These are phyloP conservation scores for Lenwebbia sp. DNA, from an alignment of 345 rosid species.

Conservation along the genomic window DNA sequence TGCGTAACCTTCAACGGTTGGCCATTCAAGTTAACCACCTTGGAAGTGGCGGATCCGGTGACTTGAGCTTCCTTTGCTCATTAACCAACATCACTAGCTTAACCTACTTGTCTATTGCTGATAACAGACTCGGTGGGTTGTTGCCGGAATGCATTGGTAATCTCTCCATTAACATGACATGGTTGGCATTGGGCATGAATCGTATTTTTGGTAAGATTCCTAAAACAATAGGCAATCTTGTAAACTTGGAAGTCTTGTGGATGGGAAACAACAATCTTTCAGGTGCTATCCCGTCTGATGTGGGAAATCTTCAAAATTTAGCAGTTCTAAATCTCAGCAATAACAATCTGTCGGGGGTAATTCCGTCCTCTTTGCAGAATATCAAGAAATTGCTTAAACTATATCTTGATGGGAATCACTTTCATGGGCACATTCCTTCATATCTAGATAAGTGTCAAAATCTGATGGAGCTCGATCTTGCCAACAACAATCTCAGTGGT, in stretches of 20 bases:
- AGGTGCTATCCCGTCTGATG: constrained; percentile 12
- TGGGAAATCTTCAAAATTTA: constrained; percentile 9
- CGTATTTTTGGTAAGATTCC: background rate
- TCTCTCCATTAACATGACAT: too few relatives aligned
- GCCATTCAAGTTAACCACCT: background rate
- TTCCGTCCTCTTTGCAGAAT: constrained; percentile 15
- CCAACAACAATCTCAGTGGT: constrained; percentile 13
- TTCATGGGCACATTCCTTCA: constrained; percentile 14
- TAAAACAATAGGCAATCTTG: too few relatives aligned
- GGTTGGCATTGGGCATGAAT: too few relatives aligned
- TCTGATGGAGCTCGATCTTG: background rate
- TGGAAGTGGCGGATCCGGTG: constrained; percentile 7
- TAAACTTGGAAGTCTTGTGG: background rate
- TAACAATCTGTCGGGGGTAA: constrained; percentile 3
- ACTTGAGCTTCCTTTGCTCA: constrained; percentile 4
- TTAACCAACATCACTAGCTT: background rate
- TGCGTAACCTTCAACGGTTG: background rate
- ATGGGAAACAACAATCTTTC: background rate
- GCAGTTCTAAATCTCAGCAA: background rate
- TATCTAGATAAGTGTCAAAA: background rate
- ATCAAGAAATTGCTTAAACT: background rate
- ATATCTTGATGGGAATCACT: background rate
- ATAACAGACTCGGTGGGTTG: too few relatives aligned
- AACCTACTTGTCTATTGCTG: too few relatives aligned
- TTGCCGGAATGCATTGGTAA: too few relatives aligned